Evolutionary conservation across 2,329 filamentous ascomycete species (phyloP).

Genomic region (Ceratocystiopsis brevicomis): DNA sequence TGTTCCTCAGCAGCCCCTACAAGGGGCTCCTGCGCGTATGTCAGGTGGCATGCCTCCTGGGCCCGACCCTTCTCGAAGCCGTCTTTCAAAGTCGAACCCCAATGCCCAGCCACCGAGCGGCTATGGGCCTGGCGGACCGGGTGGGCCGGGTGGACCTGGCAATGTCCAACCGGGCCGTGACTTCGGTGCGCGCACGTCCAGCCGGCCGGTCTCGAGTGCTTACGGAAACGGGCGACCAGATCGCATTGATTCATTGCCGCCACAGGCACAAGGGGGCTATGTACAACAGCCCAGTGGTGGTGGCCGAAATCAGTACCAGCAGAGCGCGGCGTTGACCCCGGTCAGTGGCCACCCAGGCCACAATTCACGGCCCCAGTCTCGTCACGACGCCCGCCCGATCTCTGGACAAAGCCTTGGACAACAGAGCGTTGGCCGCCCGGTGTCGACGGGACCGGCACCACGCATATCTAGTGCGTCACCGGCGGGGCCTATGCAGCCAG

Average conservation of each 20-base stretch:
- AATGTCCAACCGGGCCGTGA: slow-evolving; percentile 15
- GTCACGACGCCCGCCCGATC: too few relatives aligned
- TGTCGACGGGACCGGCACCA: slow-evolving; percentile 1
- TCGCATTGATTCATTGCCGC: slow-evolving; percentile 13
- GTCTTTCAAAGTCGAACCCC: slow-evolving; percentile 20
- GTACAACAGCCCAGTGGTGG: not conserved
- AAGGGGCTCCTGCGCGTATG: not conserved
- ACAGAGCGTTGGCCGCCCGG: not conserved
- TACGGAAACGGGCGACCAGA: slow-evolving; percentile 14
- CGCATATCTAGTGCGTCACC: not conserved
- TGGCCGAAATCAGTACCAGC: slow-evolving; percentile 7
- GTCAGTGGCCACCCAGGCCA: not conserved
- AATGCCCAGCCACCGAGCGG: not conserved
- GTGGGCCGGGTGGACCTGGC: too few relatives aligned
- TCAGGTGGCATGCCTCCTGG: slow-evolving; percentile 11
- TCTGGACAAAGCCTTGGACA: too few relatives aligned
- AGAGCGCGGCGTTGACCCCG: slow-evolving; percentile 16
- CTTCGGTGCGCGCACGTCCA: slow-evolving; percentile 21
- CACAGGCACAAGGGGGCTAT: slow-evolving; percentile 2
- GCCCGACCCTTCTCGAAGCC: slow-evolving; percentile 18
- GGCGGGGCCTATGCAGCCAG: too few relatives aligned
- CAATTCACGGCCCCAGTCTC: too few relatives aligned
- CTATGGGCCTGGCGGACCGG: too few relatives aligned
- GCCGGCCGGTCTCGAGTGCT: slow-evolving; percentile 14
- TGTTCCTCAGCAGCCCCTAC: too few relatives aligned